A percentile compares a stretch with the other conserved stretches of the same genome.
These are phyloP conservation scores for Stylosanthes scabra DNA, from an alignment of 331 rosid genomes.

Conservation along the genomic window DNA sequence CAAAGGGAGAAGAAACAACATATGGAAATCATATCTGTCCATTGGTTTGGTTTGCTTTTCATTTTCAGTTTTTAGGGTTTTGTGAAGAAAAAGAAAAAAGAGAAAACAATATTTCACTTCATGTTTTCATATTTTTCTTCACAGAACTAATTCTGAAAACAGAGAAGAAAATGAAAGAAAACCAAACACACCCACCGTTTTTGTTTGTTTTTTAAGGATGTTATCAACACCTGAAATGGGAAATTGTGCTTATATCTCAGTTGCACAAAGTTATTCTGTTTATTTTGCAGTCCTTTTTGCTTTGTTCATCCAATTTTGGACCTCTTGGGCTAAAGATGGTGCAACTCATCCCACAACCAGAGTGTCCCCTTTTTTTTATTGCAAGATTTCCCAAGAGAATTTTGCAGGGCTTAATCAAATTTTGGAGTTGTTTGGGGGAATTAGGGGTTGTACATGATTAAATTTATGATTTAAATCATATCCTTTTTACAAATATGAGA, in stretches of 20 bases:
- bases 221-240: constrained; percentile 11
- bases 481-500: not conserved
- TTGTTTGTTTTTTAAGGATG: constrained; percentile 6
- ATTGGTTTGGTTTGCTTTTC: too few species aligned
- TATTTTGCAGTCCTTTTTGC: not conserved
- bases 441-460: not conserved
- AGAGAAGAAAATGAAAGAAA: too few species aligned
- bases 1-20: not conserved
- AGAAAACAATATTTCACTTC: too few species aligned
- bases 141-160: too few species aligned
- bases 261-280: not conserved
- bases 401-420: constrained; percentile 15
- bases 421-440: constrained; percentile 5
- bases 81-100: too few species aligned
- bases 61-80: too few species aligned
- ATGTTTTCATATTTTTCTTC: too few species aligned
- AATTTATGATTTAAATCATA: not conserved
- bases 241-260: not conserved
- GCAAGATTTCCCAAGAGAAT: not conserved
- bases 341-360: not conserved
- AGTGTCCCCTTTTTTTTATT: not conserved
- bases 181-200: not conserved
- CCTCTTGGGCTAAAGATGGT: constrained; percentile 2
- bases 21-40: not conserved
- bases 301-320: not conserved